Conservation (phyloP, 176 grass and related monocot genomes). For the Triticum aestivum region DNA sequence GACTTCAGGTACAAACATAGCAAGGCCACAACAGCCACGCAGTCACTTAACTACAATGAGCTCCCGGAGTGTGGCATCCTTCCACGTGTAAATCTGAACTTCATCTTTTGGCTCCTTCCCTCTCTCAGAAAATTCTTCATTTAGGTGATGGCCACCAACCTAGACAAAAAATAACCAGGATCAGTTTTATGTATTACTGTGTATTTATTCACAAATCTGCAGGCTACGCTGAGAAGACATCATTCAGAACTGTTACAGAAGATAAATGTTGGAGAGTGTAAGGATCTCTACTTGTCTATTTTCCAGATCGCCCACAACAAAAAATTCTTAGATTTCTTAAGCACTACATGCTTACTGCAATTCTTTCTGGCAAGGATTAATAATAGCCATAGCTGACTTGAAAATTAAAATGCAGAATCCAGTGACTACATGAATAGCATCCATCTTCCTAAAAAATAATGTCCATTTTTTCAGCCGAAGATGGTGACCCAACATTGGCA, state of each 20-base stretch:
- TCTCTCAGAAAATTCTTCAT: conserved; percentile 71
- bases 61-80: conserved; percentile 87
- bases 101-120: conserved; percentile 99
- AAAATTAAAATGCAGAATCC: conserved; percentile 14
- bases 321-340: not conserved
- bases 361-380: not conserved
- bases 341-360: not conserved
- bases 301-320: not conserved
- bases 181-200: not conserved
- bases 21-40: too few relatives aligned
- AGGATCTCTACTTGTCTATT: not conserved
- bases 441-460: not conserved
- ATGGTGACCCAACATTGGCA: not conserved
- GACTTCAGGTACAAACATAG: too few relatives aligned
- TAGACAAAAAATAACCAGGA: not conserved
- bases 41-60: too few relatives aligned
- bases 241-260: not conserved
- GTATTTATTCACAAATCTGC: not conserved
- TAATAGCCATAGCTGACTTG: not conserved
- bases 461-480: too few relatives aligned
- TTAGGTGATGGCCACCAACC: conserved; percentile 65
- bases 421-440: not conserved
- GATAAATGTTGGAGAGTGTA: not conserved
- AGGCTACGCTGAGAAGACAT: not conserved
- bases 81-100: conserved; percentile 99